Percentiles rank a stretch among this genome's conserved stretches.
Conservation (phyloP, 2,329 filamentous ascomycete species). For the Claviceps capensis region DNA sequence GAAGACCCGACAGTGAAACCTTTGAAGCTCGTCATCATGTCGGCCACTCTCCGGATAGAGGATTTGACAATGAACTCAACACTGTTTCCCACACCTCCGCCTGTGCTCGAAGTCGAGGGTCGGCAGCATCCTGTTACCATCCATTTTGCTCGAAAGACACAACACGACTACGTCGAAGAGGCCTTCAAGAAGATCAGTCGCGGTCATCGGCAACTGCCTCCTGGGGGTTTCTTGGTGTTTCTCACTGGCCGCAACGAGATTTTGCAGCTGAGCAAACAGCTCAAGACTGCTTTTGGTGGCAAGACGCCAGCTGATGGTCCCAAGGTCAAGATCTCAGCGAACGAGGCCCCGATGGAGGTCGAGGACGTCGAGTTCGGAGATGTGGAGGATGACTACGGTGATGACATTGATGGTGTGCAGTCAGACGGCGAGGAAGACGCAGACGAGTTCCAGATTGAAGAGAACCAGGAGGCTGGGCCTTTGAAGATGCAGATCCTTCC, state of each 20-base stretch:
- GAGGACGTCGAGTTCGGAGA: slow-evolving; percentile 79
- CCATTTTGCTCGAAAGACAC: slow-evolving; percentile 75
- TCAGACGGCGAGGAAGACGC: slow-evolving; percentile 43
- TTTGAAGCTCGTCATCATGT: slow-evolving; percentile 95
- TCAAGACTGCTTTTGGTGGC: slow-evolving; percentile 55
- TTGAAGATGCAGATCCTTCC: slow-evolving; percentile 79
- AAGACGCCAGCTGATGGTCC: slow-evolving; percentile 43
- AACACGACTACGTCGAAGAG: slow-evolving; percentile 81
- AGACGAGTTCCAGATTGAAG: slow-evolving; percentile 54
- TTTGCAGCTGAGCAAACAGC: slow-evolving; percentile 59
- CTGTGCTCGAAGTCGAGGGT: slow-evolving; percentile 79
- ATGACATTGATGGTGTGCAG: slow-evolving; percentile 45
- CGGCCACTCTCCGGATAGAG: slow-evolving; percentile 78
- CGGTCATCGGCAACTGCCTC: slow-evolving; percentile 80
- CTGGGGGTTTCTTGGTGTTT: slow-evolving; percentile 86
- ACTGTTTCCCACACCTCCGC: slow-evolving; percentile 66
- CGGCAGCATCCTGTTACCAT: slow-evolving; percentile 81
- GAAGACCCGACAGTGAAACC: slow-evolving; percentile 61
- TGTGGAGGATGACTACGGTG: slow-evolving; percentile 47
- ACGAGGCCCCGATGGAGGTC: slow-evolving; percentile 64
- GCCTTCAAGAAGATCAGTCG: slow-evolving; percentile 74
- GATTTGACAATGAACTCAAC: slow-evolving; percentile 77
- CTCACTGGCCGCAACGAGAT: slow-evolving; percentile 93
- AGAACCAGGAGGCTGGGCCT: slow-evolving; percentile 44
- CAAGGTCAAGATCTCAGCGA: slow-evolving; percentile 62